Evolutionary conservation across 169 alveolate genomes (phyloP).

Genomic region (Ichthyophthirius multifiliis): DNA sequence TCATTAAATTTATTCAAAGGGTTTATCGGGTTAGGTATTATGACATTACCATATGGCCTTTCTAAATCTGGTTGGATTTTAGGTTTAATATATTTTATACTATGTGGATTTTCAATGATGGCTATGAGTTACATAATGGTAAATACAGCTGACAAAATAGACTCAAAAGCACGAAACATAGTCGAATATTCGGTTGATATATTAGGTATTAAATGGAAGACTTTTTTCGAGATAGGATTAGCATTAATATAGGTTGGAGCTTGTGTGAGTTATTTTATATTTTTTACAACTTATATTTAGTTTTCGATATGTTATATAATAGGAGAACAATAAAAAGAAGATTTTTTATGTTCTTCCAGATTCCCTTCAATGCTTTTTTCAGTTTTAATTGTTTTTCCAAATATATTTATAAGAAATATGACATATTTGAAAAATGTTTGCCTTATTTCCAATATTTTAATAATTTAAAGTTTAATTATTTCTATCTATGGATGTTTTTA

Average conservation of each 20-base stretch:
- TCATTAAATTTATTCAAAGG: background rate
- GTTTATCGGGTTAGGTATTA: conserved; percentile 1
- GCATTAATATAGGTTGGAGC: background rate
- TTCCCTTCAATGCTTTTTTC: background rate
- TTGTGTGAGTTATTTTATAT: background rate
- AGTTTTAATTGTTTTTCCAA: background rate
- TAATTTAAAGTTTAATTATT: background rate
- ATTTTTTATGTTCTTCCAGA: background rate
- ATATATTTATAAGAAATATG: background rate
- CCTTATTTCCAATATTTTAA: background rate
- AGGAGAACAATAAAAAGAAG: background rate
- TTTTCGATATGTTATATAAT: background rate
- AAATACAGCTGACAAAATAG: background rate
- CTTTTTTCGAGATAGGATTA: background rate
- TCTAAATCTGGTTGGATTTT: background rate
- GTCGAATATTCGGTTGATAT: background rate
- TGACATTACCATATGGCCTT: background rate
- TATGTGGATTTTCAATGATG: background rate
- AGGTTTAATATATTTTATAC: background rate
- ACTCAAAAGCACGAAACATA: background rate
- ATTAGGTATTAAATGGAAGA: background rate
- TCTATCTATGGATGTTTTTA: background rate
- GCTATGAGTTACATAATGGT: background rate
- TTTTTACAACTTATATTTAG: background rate
- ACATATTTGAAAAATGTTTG: background rate